These are phyloP conservation scores for Yamadazyma songkhlaensis DNA, from an alignment of 1,139 yeast genomes.

Conservation along the genomic window DNA sequence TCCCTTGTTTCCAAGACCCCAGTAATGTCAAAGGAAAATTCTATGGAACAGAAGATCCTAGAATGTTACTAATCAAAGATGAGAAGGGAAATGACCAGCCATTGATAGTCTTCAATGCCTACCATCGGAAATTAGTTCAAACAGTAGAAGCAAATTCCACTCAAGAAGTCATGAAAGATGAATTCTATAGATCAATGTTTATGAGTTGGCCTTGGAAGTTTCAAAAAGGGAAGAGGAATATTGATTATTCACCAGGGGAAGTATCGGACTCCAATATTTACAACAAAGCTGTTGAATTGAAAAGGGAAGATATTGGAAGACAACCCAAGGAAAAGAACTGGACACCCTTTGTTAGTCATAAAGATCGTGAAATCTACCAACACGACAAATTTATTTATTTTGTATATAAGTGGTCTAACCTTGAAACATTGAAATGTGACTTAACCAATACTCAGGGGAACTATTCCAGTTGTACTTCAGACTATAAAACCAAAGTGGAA, in stretches of 20 bases:
- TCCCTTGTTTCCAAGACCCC: slow-evolving; percentile 21
- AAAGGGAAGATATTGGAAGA: slow-evolving; percentile 14
- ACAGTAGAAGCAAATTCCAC: slow-evolving; percentile 15
- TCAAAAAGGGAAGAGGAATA: slow-evolving; percentile 30
- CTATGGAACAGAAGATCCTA: slow-evolving; percentile 51
- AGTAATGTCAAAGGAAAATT: slow-evolving; percentile 17
- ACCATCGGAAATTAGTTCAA: slow-evolving; percentile 16
- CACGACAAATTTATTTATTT: slow-evolving; percentile 22
- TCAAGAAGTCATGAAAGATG: slow-evolving; percentile 11
- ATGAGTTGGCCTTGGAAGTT: slow-evolving; percentile 35
- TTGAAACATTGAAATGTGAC: slow-evolving; percentile 26
- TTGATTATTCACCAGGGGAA: slow-evolving; percentile 20
- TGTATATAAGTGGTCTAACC: slow-evolving; percentile 25
- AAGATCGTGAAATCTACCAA: slow-evolving; percentile 12
- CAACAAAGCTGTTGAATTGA: slow-evolving; percentile 26
- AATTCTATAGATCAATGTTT: slow-evolving; percentile 28
- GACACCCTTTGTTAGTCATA: slow-evolving; percentile 26
- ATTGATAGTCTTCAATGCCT: slow-evolving; percentile 31
- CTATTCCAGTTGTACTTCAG: slow-evolving; percentile 25
- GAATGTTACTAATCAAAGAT: slow-evolving; percentile 31
- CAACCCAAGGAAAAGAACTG: slow-evolving; percentile 26
- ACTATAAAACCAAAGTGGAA: slow-evolving; percentile 16
- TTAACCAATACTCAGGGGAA: slow-evolving; percentile 17
- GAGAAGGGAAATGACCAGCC: slow-evolving; percentile 30
- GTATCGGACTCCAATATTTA: slow-evolving; percentile 18